These are phyloP conservation scores for Debaryomyces fabryi DNA, from an alignment of 1,139 yeast species.

Conservation along the genomic window DNA sequence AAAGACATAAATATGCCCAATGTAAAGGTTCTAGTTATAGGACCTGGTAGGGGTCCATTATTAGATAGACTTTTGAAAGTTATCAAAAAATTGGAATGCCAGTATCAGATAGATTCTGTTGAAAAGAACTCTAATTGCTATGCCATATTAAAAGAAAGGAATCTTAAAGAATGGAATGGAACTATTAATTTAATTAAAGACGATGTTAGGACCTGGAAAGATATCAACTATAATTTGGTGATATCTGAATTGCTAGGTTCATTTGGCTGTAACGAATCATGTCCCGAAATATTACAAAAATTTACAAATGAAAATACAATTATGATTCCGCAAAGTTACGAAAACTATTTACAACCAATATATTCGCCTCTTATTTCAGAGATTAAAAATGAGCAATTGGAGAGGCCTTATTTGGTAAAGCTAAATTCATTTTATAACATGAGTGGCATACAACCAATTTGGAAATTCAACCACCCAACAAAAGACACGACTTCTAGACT, in stretches of 20 bases:
- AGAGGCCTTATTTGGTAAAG: conserved; percentile 63
- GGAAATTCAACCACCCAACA: conserved; percentile 58
- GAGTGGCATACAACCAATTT: conserved; percentile 43
- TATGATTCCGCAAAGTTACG: conserved; percentile 67
- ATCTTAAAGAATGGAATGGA: conserved; percentile 46
- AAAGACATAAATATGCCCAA: conserved; percentile 17
- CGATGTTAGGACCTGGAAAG: conserved; percentile 58
- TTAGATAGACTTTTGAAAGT: conserved; percentile 40
- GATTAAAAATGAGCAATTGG: conserved; percentile 12
- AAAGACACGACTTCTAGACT: neutral
- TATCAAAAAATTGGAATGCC: neutral
- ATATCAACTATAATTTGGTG: conserved; percentile 51
- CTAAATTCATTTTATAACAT: conserved; percentile 50
- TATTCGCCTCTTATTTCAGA: conserved; percentile 44
- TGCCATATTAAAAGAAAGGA: conserved; percentile 44
- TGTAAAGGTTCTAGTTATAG: conserved; percentile 58
- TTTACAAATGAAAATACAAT: conserved; percentile 27
- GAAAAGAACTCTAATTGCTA: conserved; percentile 75
- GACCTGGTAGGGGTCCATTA: conserved; percentile 88
- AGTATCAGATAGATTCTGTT: conserved; percentile 30
- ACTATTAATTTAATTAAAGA: conserved; percentile 51
- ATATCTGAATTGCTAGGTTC: conserved; percentile 86
- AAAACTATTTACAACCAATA: conserved; percentile 67
- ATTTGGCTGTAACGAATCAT: conserved; percentile 86
- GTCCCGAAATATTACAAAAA: conserved; percentile 69